Evolutionary conservation across 176 grass and related monocot species (phyloP).

Genomic region (Triticum turgidum): DNA sequence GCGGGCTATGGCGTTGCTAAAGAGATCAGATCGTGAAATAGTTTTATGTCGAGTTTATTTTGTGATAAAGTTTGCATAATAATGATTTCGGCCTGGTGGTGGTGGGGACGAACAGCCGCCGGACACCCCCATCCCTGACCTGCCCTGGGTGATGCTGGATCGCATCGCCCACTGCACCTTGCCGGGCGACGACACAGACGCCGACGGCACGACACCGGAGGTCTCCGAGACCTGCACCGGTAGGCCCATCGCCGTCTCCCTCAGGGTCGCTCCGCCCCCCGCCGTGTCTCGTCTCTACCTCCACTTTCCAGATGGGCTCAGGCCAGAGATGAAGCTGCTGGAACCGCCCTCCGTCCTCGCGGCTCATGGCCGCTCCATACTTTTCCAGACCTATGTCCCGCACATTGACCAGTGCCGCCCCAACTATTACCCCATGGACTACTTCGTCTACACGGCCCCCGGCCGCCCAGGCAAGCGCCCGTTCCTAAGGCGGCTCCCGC

Average conservation of each 20-base stretch:
- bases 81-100: no score
- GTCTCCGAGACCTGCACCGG: not conserved
- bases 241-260: not conserved
- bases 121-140: not conserved
- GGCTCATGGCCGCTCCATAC: constrained; percentile 23
- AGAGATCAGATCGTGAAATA: no score
- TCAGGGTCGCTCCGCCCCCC: not conserved
- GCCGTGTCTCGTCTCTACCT: not conserved
- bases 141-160: not conserved
- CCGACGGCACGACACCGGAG: not conserved
- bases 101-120: no score
- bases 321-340: not conserved
- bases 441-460: constrained; percentile 14
- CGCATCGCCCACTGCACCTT: not conserved
- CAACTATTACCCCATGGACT: not conserved
- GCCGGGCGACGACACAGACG: not conserved
- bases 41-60: no score
- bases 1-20: no score
- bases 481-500: not conserved
- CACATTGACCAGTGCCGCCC: not conserved
- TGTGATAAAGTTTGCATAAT: no score
- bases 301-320: not conserved
- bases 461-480: not conserved
- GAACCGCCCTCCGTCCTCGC: not conserved
- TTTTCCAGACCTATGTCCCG: not conserved